Conservation (phyloP, 106 monocot species). For the Xerophyta viscosa region DNA sequence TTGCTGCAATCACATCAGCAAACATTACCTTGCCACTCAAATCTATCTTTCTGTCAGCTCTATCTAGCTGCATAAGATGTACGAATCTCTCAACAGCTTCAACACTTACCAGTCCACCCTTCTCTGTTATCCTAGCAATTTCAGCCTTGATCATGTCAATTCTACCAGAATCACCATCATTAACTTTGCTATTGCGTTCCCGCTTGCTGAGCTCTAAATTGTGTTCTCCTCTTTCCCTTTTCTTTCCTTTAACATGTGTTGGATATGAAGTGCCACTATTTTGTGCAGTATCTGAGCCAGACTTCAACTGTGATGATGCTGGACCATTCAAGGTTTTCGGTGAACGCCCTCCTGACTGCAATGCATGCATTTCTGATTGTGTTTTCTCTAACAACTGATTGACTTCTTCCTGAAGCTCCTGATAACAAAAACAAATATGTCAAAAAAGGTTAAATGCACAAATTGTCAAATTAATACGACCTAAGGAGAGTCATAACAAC, state of each 20-base stretch:
- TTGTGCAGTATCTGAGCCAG: conserved; percentile 45
- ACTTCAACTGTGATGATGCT: conserved; percentile 32
- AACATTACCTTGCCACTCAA: conserved; percentile 42
- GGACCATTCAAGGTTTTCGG: conserved; percentile 49
- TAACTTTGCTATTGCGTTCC: conserved; percentile 32
- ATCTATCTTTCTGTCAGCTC: conserved; percentile 44
- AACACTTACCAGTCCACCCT: conserved; percentile 29
- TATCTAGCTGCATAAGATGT: conserved; percentile 50
- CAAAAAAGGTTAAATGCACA: background rate
- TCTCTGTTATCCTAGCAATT: conserved; percentile 63
- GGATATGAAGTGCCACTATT: conserved; percentile 25
- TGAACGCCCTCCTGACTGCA: conserved; percentile 63
- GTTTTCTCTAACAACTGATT: conserved; percentile 41
- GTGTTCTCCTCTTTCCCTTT: conserved; percentile 38
- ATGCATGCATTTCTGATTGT: conserved; percentile 66
- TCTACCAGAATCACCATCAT: conserved; percentile 35
- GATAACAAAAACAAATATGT: background rate
- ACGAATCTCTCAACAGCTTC: conserved; percentile 64
- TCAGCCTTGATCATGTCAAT: conserved; percentile 32
- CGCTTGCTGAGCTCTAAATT: conserved; percentile 34
- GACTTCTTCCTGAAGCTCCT: conserved; percentile 57
- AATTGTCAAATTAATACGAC: background rate
- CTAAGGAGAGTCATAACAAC: background rate
- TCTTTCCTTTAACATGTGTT: conserved; percentile 34
- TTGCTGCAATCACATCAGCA: conserved; percentile 61